These are phyloP conservation scores for Anaeramoeba ignava DNA, from an alignment of 78 protist genomes.

Conservation along the genomic window DNA sequence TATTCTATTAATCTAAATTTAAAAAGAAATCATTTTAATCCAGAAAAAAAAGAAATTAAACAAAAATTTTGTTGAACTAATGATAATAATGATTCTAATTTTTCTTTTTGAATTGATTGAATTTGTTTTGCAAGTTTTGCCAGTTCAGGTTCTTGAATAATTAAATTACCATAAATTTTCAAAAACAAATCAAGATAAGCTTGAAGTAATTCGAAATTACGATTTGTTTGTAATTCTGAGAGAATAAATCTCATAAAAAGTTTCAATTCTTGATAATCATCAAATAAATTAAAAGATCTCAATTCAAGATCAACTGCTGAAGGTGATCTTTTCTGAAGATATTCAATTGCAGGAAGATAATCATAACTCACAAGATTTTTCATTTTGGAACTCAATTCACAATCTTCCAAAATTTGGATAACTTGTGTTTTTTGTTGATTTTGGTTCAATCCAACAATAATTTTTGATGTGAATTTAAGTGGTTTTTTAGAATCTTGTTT, in stretches of 20 bases:
- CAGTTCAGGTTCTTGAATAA: not conserved
- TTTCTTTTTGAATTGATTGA: not conserved
- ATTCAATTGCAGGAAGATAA: not conserved
- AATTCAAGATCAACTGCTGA: not conserved
- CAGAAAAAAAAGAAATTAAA: not conserved
- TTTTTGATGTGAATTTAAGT: not conserved
- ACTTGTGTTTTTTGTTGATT: not conserved
- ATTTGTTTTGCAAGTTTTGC: not conserved
- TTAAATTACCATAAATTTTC: not conserved
- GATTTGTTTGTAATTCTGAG: not conserved
- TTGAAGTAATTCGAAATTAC: not conserved
- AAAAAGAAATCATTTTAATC: not conserved
- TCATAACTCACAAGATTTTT: not conserved
- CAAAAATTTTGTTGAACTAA: not conserved
- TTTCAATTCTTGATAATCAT: not conserved
- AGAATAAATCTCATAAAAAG: not conserved
- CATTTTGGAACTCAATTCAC: not conserved
- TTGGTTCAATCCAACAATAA: not conserved
- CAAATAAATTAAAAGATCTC: not conserved
- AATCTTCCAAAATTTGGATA: not conserved
- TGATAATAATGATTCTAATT: not conserved
- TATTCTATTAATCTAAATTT: too few relatives aligned
- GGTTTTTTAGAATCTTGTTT: not conserved
- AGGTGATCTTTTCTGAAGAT: not conserved
- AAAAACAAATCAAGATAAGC: not conserved